Base-by-base conservation (phyloP, 73 alveolate species). In the Stentor roeselii region DNA sequence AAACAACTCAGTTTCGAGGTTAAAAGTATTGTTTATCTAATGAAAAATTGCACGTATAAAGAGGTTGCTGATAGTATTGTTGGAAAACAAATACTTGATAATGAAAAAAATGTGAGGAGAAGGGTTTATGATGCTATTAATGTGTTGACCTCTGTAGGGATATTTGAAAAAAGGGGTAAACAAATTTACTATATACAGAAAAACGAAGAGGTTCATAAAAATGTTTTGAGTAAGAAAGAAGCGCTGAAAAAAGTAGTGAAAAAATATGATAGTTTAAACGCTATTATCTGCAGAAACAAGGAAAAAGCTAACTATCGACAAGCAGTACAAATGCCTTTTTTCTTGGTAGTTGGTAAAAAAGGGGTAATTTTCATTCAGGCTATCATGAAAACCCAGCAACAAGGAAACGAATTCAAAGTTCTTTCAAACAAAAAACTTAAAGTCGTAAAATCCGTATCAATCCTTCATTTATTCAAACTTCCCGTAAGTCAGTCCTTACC, bases 51-150 rank as follows among this genome's bases (percentile, higher is more conserved):
- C 21, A 50, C 67, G 6, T 50, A 50, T 21, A 50, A 50, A 50
- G 67, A 50, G 21, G 67, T 50, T 11, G 67, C 67, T 50, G 67
- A 50, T 21, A 21, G 21, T 6, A 50, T 50, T 50, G 67, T 50
- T 11, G 21, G 21, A 21, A 50, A 50, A 50, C 30, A 50, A 50
- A 21, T 21, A 50, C 21, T 6, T 50, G 6, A 50, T 50, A 50
- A 50, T 50, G 67, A 50, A 50, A 50, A 50, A 21, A 50, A 50
- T 50, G 21, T 50, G 6, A 6, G 67, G 21, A 50, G 67, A 50
- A 50, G 67, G 67, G 67, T 50, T 50, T 50, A 50, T 50, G 67
- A 50, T 50, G 67, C 67, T 6, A 50, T 50, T 11, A 50, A 50
- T 50, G 67, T 50, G 30, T 21, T 50, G 6, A 50, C 67, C 30